These are phyloP conservation scores for Graphium sp. DNA, from an alignment of 2,329 filamentous ascomycete species.

Conservation along the genomic window DNA sequence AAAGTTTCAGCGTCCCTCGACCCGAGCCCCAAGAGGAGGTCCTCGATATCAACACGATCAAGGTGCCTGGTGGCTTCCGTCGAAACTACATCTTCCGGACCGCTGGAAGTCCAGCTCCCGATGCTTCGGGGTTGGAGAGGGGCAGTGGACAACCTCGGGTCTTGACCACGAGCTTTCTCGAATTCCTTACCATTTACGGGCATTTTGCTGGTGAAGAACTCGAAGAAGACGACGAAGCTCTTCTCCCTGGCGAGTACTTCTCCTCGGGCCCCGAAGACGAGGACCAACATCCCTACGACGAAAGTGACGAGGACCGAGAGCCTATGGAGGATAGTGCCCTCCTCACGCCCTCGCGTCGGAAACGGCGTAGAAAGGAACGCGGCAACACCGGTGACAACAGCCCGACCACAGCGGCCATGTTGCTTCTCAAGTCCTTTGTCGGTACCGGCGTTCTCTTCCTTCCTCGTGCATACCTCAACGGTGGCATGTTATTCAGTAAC, in stretches of 20 bases:
- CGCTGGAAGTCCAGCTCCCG: conserved; percentile 41
- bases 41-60: conserved; percentile 77
- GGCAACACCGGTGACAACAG: conserved; percentile 60
- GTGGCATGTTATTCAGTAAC: conserved; percentile 94
- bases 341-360: conserved; percentile 57
- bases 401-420: conserved; percentile 60
- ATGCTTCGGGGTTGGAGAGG: conserved; percentile 19
- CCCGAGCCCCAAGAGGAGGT: conserved; percentile 66
- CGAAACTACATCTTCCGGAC: conserved; percentile 73
- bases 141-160: conserved; percentile 30
- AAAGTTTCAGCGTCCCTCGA: conserved; percentile 68
- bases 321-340: conserved; percentile 81
- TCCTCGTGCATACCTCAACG: conserved; percentile 84
- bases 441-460: conserved; percentile 91
- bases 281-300: conserved; percentile 20
- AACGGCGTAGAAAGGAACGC: conserved; percentile 60
- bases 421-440: conserved; percentile 94
- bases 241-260: conserved; percentile 83
- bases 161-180: conserved; percentile 84
- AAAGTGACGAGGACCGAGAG: conserved; percentile 46
- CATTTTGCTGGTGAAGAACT: conserved; percentile 96
- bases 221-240: conserved; percentile 86
- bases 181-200: conserved; percentile 87
- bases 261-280: conserved; percentile 57
- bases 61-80: conserved; percentile 83